Percentiles rank a stretch among this genome's conserved stretches.
Evolutionary conservation across 805 yeast genomes (phyloP).

Genomic region (Barnettozyma siamensis): DNA sequence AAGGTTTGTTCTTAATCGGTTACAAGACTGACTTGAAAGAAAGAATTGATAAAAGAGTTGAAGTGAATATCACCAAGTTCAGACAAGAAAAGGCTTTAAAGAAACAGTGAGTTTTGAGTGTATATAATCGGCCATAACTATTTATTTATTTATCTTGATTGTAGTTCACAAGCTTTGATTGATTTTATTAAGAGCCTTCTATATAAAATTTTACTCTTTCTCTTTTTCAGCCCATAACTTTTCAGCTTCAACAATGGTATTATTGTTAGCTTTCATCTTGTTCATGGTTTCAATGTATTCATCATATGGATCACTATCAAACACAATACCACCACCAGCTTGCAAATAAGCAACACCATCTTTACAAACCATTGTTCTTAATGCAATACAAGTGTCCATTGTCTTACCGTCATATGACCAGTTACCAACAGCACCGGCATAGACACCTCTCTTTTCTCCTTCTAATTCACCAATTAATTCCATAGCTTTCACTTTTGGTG

Average conservation of each 20-base stretch:
- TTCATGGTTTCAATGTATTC: slow-evolving; percentile 96
- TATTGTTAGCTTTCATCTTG: slow-evolving; percentile 91
- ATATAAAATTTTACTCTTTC: too few species aligned
- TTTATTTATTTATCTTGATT: too few species aligned
- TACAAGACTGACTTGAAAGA: slow-evolving; percentile 40
- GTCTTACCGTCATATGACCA: slow-evolving; percentile 95
- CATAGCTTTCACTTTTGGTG: slow-evolving; percentile 97
- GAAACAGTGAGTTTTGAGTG: too few species aligned
- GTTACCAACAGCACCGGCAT: slow-evolving; percentile 98
- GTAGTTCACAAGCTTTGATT: too few species aligned
- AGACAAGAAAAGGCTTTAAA: slow-evolving; percentile 6
- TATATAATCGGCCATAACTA: too few species aligned
- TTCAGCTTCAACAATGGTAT: slow-evolving; percentile 91
- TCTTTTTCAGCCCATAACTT: slow-evolving; percentile 47
- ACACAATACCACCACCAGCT: slow-evolving; percentile 99
- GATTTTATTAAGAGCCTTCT: too few species aligned
- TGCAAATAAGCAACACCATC: slow-evolving; percentile 88
- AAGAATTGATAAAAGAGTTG: slow-evolving; percentile 31
- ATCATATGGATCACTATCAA: slow-evolving; percentile 90
- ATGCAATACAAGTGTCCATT: slow-evolving; percentile 97
- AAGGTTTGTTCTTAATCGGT: slow-evolving; percentile 66
- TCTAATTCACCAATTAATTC: slow-evolving; percentile 87
- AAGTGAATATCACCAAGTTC: slow-evolving; percentile 24
- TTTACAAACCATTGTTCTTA: slow-evolving; percentile 94
- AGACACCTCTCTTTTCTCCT: slow-evolving; percentile 88